These are phyloP conservation scores for Metarhizium album DNA, from an alignment of 2,329 filamentous ascomycete species.

Conservation along the genomic window DNA sequence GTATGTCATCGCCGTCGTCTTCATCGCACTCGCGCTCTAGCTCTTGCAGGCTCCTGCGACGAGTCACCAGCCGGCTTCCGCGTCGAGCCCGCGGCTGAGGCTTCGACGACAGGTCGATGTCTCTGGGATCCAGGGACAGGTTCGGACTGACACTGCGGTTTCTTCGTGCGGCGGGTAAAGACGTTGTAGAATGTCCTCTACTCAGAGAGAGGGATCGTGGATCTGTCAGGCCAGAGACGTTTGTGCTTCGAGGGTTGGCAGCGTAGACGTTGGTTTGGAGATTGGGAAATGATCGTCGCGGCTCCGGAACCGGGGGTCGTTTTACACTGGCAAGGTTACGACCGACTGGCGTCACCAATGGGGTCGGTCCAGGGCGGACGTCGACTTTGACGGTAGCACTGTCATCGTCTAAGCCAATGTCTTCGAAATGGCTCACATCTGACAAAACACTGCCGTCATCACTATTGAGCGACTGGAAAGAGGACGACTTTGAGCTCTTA, in stretches of 20 bases:
- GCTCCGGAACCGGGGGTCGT: constrained; percentile 17
- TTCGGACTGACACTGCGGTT: constrained; percentile 43
- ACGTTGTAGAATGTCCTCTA: constrained; percentile 23
- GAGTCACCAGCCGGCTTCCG: constrained; percentile 62
- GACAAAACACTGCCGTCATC: constrained; percentile 60
- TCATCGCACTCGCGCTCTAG: constrained; percentile 67
- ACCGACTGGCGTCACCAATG: constrained; percentile 9
- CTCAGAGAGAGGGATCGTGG: constrained; percentile 20
- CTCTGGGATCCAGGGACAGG: constrained; percentile 32
- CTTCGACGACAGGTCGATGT: constrained; percentile 25
- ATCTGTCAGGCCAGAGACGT: constrained; percentile 26
- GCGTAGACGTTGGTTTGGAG: constrained; percentile 35
- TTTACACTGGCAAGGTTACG: constrained; percentile 21
- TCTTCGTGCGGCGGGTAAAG: constrained; percentile 27
- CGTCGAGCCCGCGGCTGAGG: constrained; percentile 31
- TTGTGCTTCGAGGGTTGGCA: constrained; percentile 41
- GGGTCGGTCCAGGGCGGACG: constrained; percentile 21
- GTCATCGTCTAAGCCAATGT: constrained; percentile 73
- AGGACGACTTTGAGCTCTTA: constrained; percentile 86
- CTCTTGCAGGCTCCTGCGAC: constrained; percentile 56
- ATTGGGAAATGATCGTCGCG: constrained; percentile 33
- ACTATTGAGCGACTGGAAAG: constrained; percentile 68
- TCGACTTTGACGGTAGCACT: constrained; percentile 38
- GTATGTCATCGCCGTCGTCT: constrained; percentile 73
- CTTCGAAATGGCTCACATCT: constrained; percentile 80